Conservation (phyloP, 805 yeast genomes). For the Debaryomyces prosopidis region DNA sequence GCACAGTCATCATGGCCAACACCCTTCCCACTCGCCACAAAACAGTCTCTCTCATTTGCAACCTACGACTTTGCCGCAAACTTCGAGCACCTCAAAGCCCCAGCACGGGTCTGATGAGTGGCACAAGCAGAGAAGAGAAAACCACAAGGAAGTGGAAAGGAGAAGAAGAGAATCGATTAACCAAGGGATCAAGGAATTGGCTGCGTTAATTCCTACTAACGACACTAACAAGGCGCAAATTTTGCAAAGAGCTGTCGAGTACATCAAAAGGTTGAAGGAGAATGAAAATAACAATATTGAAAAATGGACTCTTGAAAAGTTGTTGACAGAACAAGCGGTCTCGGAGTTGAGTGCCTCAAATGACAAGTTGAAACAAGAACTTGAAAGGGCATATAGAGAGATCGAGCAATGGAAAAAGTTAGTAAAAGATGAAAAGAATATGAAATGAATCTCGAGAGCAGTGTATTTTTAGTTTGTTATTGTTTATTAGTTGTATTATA, state of each 20-base stretch:
- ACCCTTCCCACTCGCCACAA: slow-evolving; percentile 11
- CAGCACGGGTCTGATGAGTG: slow-evolving; percentile 78
- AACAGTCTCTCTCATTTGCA: slow-evolving; percentile 21
- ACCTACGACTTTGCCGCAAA: slow-evolving; percentile 32
- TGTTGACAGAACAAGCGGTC: slow-evolving; percentile 88
- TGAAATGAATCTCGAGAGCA: neutral
- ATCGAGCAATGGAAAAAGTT: slow-evolving; percentile 75
- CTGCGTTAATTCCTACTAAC: slow-evolving; percentile 73
- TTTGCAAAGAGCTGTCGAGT: slow-evolving; percentile 84
- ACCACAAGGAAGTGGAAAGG: slow-evolving; percentile 94
- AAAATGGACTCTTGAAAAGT: slow-evolving; percentile 92
- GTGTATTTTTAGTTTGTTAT: neutral
- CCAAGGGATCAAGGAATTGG: slow-evolving; percentile 79
- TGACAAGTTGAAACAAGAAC: slow-evolving; percentile 83
- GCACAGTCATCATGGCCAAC: slow-evolving; percentile 12
- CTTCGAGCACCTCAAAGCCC: slow-evolving; percentile 43
- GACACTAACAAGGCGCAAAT: slow-evolving; percentile 92
- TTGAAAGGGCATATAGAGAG: slow-evolving; percentile 90
- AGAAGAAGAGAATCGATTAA: slow-evolving; percentile 89
- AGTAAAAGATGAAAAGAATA: slow-evolving; percentile 31
- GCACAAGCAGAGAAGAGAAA: slow-evolving; percentile 80
- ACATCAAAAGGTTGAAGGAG: slow-evolving; percentile 84
- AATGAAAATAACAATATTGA: slow-evolving; percentile 87
- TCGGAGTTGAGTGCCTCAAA: slow-evolving; percentile 81
- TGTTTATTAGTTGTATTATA: neutral